These are phyloP conservation scores for Nematocida sp. DNA, from an alignment of 371 early-diverging fungal genomes.

Conservation along the genomic window DNA sequence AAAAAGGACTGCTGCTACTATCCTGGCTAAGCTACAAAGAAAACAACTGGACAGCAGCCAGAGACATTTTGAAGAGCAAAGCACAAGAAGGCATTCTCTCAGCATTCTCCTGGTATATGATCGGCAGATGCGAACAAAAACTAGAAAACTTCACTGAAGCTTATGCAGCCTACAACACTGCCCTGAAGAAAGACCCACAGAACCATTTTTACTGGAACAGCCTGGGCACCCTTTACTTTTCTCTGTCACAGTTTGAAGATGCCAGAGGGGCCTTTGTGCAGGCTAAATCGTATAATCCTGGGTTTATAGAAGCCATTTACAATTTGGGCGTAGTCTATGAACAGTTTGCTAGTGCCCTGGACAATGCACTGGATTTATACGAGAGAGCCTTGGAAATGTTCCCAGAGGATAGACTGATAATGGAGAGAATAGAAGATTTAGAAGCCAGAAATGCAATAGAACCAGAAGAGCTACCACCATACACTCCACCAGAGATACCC, in stretches of 20 bases:
- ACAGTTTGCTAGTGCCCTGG: conserved; percentile 23
- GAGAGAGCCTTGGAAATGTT: not conserved
- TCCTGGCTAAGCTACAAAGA: conserved; percentile 26
- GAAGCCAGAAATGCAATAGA: not conserved
- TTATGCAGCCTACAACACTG: conserved; percentile 18
- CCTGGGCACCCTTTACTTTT: conserved; percentile 22
- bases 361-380: conserved; percentile 30
- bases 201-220: conserved; percentile 36
- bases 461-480: not conserved
- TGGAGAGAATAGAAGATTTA: conserved; percentile 22
- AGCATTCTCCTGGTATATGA: conserved; percentile 31
- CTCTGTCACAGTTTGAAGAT: conserved; percentile 32
- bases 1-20: conserved; percentile 17
- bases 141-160: conserved; percentile 17
- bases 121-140: conserved; percentile 19
- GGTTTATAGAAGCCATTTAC: conserved; percentile 20
- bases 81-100: not conserved
- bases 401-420: conserved; percentile 25
- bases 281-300: not conserved
- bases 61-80: not conserved
- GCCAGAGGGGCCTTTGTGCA: conserved; percentile 17
- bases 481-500: not conserved
- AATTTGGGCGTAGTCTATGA: conserved; percentile 31
- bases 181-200: conserved; percentile 20
- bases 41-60: not conserved